Base-by-base conservation (phyloP, 1,284 basidiomycete species). In the Moesziomyces antarcticus region DNA sequence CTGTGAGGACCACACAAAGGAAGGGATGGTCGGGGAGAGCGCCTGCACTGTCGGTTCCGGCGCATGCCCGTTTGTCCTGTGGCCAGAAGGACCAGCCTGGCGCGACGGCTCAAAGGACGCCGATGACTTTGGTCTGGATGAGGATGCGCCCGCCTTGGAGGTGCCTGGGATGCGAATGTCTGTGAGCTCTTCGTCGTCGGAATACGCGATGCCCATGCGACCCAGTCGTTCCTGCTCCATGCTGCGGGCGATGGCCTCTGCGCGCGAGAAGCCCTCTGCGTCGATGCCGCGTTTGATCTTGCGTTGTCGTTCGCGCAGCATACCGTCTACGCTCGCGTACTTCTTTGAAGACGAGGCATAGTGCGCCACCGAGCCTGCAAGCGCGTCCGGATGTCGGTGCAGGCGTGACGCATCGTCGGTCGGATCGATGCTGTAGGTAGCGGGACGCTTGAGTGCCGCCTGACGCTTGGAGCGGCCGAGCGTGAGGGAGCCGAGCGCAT, bases 1-100 rank as follows among this genome's bases (percentile, higher is more conserved):
- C 42, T 63, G 63, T 18, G 64, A 67, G 14, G 70, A 73, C 70
- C 70, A 73, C 18, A 73, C 9, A 42, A 52, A 67, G 7, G 70
- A 73, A 11, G 70, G 64, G 20, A 73, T 67, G 20, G 63, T 60
- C 2, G 70, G 70, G n/a, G 70, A 73, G 40, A 73, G 37, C 5
- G 56, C 70, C 16, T 41, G 55, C 5, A 73, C 70, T 30, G 64
- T 67, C 41, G 52, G 37, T 27, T 46, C 45, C 37, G 30, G 53
- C 37, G 56, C 56, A 30, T 47, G 49, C 33, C 41, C 49, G n/a
- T 50, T 46, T 18, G 14, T 22, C 10, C 6, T 16, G 27, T 3
- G 3, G 20, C 16, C 10, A 42, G 50, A 43, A 5, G n/a, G 18
- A 11, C 42, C 42, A 6, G 42, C 16, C 35, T 16, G 14, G 4